Evolutionary conservation across 2,329 filamentous ascomycete genomes (phyloP).

Genomic region (Cladosporium sp.): DNA sequence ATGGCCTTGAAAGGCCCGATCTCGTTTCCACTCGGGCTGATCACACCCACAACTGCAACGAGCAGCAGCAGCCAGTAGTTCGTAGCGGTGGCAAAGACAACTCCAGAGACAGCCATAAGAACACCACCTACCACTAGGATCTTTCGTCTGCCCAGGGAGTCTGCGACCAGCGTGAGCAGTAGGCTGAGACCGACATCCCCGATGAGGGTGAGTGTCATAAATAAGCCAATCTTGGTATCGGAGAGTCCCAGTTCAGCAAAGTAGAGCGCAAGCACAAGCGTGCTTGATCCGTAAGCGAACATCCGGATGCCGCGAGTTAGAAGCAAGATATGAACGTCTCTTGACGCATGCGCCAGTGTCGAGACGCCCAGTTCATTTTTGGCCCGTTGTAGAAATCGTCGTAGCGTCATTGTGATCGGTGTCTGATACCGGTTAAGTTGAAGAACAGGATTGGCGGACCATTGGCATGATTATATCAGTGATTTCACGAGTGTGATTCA

Average conservation of each 20-base stretch:
- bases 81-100: conserved; percentile 32
- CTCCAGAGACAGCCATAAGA: conserved; percentile 35
- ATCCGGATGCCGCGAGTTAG: conserved; percentile 50
- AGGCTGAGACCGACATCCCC: conserved; percentile 38
- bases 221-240: conserved; percentile 38
- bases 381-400: conserved; percentile 15
- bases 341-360: conserved; percentile 45
- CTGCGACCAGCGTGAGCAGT: conserved; percentile 36
- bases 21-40: conserved; percentile 39
- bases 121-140: conserved; percentile 34
- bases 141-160: conserved; percentile 34
- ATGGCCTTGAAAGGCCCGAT: conserved; percentile 41
- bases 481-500: neutral
- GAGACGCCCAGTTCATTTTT: conserved; percentile 49
- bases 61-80: conserved; percentile 37
- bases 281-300: conserved; percentile 60
- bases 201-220: conserved; percentile 40
- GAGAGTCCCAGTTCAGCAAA: conserved; percentile 34
- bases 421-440: neutral
- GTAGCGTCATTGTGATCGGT: neutral
- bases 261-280: conserved; percentile 38
- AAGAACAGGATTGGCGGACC: neutral
- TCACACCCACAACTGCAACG: conserved; percentile 39
- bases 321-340: conserved; percentile 55
- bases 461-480: neutral